A percentile compares a stretch with the other conserved stretches of the same genome.
Evolutionary conservation across 257 asterid genomes (phyloP).

Genomic region (Nicotiana knightiana): DNA sequence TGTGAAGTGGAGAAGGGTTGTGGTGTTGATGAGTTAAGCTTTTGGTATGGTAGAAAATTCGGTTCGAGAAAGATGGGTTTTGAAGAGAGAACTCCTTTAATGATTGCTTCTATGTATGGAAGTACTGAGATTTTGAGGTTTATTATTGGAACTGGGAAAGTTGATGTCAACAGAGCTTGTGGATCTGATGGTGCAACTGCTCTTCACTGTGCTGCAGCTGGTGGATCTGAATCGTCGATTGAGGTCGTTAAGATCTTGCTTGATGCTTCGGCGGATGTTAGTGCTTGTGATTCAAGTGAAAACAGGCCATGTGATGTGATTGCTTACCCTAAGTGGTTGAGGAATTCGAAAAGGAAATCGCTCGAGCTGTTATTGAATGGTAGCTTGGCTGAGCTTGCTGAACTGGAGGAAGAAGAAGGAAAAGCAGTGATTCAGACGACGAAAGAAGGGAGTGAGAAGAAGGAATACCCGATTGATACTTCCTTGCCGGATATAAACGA

Average conservation of each 20-base stretch:
- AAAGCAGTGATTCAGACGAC: not conserved
- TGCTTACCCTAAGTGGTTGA: constrained; percentile 31
- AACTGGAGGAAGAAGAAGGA: constrained; percentile 32
- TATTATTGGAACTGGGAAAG: constrained; percentile 37
- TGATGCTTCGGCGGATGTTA: constrained; percentile 41
- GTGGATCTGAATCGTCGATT: constrained; percentile 45
- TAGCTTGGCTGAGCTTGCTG: constrained; percentile 3
- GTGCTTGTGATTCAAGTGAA: constrained; percentile 49
- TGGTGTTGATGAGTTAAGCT: constrained; percentile 50
- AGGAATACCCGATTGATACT: constrained; percentile 60
- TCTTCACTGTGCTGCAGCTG: constrained; percentile 82
- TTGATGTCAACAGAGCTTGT: constrained; percentile 61
- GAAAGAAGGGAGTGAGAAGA: constrained; percentile 45
- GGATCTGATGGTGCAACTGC: constrained; percentile 80
- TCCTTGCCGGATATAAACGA: constrained; percentile 42
- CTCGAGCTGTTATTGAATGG: constrained; percentile 70
- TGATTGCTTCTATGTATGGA: constrained; percentile 78
- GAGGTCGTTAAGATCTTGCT: constrained; percentile 55
- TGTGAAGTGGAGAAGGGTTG: constrained; percentile 45
- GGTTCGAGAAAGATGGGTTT: constrained; percentile 69
- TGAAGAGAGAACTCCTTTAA: constrained; percentile 66
- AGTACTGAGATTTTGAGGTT: constrained; percentile 54
- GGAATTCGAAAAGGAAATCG: constrained; percentile 32
- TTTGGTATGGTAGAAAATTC: constrained; percentile 69
- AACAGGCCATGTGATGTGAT: constrained; percentile 58